Base-by-base conservation (phyloP, 2,329 filamentous ascomycete species). In the Graphiopsis chlorocephala region DNA sequence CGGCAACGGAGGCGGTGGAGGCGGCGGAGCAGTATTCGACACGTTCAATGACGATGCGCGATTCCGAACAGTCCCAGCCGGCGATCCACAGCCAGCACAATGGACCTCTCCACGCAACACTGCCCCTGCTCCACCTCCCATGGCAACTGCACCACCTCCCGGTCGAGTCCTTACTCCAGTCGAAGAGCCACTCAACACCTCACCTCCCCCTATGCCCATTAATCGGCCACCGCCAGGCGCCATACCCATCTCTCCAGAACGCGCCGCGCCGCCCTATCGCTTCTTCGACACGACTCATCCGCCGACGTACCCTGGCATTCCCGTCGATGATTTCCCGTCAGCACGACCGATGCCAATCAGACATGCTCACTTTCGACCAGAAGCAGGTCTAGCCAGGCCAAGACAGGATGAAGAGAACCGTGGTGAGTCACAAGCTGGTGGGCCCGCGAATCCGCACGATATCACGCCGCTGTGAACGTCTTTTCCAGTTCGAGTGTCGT, bases 371-470 rank as follows among this genome's bases (percentile, higher is more conserved):
- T 65, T 69, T 20, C 45, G 61, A 23, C 52, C 68, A 25, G 59
- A 63, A 28, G 63, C 53, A 4, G 58, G 53, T 4, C 38, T 69
- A 17, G 53, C 64, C 4, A 60, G 66, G 25, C 61, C 68, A n/a
- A 65, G 68, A 26, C 61, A 62, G 28, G 68, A 67, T 47, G 67
- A 67, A 50, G 58, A 56, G 42, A 64, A 64, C 25, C 59, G 68
- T 45, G 67, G 64, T 28, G 68, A 67, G 29, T 45, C 65, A 1
- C 64, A 64, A 28, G 67, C 67, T 26, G 67, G 68, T 17, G 68
- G 60, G 11, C 60, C 60, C 8, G 25, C 14, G n/a, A 31, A 31
- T 15, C 25, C 28, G 20, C 59, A 48, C 4, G 59, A 61, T 42
- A 29, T 61, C 17, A 29, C 28, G 59, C 47, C 31, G 59, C 26